These are phyloP conservation scores for Aspergillus viridinutans DNA, from an alignment of 2,329 filamentous ascomycete species.

Conservation along the genomic window DNA sequence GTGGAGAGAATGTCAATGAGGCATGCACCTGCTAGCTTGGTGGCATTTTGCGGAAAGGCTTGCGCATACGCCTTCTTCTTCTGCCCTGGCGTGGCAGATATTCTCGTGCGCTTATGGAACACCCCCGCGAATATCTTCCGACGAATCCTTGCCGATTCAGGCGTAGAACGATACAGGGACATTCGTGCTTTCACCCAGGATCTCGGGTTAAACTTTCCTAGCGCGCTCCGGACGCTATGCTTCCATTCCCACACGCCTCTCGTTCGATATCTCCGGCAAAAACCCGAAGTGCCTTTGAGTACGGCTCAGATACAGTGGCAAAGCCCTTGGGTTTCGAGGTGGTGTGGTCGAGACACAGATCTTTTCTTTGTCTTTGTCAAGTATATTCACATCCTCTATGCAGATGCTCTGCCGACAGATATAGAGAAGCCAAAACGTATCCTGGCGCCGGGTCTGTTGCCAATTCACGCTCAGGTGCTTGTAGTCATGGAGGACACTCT, in stretches of 20 bases:
- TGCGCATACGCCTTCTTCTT: slow-evolving; percentile 94
- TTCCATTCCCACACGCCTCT: slow-evolving; percentile 60
- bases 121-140: slow-evolving; percentile 65
- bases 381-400: slow-evolving; percentile 74
- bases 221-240: slow-evolving; percentile 56
- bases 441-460: slow-evolving; percentile 70
- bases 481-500: slow-evolving; percentile 77
- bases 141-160: slow-evolving; percentile 66
- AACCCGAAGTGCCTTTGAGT: slow-evolving; percentile 62
- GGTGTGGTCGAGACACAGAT: slow-evolving; percentile 83
- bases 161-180: slow-evolving; percentile 53
- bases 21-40: slow-evolving; percentile 65
- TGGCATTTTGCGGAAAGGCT: slow-evolving; percentile 84
- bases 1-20: slow-evolving; percentile 82
- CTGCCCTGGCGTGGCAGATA: slow-evolving; percentile 77
- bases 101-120: slow-evolving; percentile 77
- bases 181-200: slow-evolving; percentile 55
- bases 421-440: slow-evolving; percentile 54
- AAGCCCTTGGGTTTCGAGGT: slow-evolving; percentile 77
- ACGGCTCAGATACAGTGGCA: slow-evolving; percentile 76
- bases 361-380: slow-evolving; percentile 90
- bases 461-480: slow-evolving; percentile 78
- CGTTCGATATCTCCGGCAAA: slow-evolving; percentile 59
- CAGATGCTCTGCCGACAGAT: slow-evolving; percentile 63
- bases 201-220: slow-evolving; percentile 67